Evolutionary conservation across 768 basidiomycete genomes (phyloP).

Genomic region (Favolaschia claudopus): DNA sequence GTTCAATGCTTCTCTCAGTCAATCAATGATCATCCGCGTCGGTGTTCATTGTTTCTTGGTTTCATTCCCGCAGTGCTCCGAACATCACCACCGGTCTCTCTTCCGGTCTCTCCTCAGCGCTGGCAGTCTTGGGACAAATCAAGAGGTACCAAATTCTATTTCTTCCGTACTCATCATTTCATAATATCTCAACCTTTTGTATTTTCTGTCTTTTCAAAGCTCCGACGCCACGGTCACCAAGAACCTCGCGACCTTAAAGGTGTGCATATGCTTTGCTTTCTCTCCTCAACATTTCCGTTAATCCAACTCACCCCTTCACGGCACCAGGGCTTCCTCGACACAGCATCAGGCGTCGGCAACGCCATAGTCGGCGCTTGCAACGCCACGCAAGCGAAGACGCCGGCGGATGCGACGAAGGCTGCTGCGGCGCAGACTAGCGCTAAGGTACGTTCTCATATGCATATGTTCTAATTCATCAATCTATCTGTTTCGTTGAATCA

Average conservation of each 20-base stretch:
- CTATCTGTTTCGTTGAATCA: background rate
- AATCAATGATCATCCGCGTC: too few species aligned
- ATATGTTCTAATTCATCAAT: background rate
- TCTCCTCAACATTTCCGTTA: too few species aligned
- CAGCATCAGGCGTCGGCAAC: conserved; percentile 11
- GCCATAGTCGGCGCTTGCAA: conserved; percentile 16
- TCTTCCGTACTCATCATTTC: background rate
- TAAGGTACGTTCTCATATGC: background rate
- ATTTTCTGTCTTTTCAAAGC: background rate
- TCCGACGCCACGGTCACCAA: conserved; percentile 16
- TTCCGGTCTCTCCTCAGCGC: conserved; percentile 12
- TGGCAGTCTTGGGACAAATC: conserved; percentile 23
- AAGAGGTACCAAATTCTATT: background rate
- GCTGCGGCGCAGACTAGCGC: conserved; percentile 14
- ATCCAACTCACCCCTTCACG: too few species aligned
- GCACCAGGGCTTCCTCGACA: conserved; percentile 11
- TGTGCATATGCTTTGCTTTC: too few species aligned
- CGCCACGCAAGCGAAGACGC: background rate
- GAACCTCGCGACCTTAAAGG: conserved; percentile 19
- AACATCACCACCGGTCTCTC: conserved; percentile 22
- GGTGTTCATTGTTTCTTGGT: too few species aligned
- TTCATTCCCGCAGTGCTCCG: conserved; percentile 1
- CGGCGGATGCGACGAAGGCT: background rate
- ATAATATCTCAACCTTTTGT: background rate
- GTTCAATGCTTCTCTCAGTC: background rate